phyloP scores from a whole-genome alignment of 2,329 filamentous ascomycete genomes.

The Lachnum nothofagi region DNA sequence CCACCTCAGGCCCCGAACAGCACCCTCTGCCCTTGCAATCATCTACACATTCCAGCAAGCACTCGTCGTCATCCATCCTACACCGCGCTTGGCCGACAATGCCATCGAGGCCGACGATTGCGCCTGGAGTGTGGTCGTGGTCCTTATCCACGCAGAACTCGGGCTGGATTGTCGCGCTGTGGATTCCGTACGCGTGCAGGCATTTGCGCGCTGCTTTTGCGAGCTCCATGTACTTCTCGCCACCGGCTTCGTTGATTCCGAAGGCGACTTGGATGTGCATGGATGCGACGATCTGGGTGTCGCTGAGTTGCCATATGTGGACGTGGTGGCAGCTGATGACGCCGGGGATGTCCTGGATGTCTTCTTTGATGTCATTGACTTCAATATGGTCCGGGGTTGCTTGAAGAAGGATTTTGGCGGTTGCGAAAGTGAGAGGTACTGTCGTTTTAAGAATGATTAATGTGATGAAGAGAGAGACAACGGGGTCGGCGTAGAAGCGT shows the following conservation, averaged over 20 bases:
- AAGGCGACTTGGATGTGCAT: conserved; percentile 91
- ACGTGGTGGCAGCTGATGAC: conserved; percentile 91
- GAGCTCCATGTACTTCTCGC: conserved; percentile 82
- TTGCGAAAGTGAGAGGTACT: conserved; percentile 72
- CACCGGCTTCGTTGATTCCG: conserved; percentile 75
- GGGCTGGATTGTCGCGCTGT: conserved; percentile 94
- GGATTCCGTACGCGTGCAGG: conserved; percentile 91
- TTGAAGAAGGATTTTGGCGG: conserved; percentile 84
- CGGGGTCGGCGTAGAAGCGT: conserved; percentile 83
- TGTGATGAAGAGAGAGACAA: conserved; percentile 91
- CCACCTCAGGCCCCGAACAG: conserved; percentile 23
- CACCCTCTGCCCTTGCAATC: conserved; percentile 33
- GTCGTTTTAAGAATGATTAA: conserved; percentile 69
- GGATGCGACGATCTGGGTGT: conserved; percentile 88
- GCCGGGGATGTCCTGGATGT: conserved; percentile 79
- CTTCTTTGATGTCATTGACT: conserved; percentile 84
- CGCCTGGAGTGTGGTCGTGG: conserved; percentile 26
- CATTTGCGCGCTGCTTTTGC: conserved; percentile 78
- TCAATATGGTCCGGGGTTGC: conserved; percentile 85
- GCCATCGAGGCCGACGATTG: conserved; percentile 24
- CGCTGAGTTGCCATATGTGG: conserved; percentile 95
- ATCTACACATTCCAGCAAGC: conserved; percentile 33
- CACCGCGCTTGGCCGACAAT: conserved; percentile 24
- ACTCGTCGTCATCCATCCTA: conserved; percentile 28
- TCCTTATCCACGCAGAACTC: conserved; percentile 63